A percentile compares a stretch with the other conserved stretches of the same genome.
phyloP scores from a whole-genome alignment of 2,329 filamentous ascomycete genomes.

The Neonectria faginata region DNA sequence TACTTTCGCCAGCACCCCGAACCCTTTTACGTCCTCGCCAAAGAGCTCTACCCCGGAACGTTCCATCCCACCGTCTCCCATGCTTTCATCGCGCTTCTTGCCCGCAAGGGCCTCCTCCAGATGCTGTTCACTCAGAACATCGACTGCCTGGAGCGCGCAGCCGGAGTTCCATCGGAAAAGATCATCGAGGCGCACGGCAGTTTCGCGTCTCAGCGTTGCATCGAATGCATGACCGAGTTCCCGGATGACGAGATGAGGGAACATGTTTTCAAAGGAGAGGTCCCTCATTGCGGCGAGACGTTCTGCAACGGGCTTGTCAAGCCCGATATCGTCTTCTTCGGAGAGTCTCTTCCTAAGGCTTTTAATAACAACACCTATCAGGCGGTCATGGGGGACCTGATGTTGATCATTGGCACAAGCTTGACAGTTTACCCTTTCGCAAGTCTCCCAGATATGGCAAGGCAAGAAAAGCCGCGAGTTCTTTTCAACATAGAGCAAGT shows the following conservation, averaged over 20 bases:
- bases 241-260: slow-evolving; percentile 79
- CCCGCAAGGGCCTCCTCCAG: slow-evolving; percentile 80
- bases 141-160: slow-evolving; percentile 89
- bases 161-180: slow-evolving; percentile 82
- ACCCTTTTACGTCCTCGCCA: slow-evolving; percentile 92
- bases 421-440: slow-evolving; percentile 91
- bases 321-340: slow-evolving; percentile 95
- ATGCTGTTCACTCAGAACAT: slow-evolving; percentile 99
- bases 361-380: slow-evolving; percentile 56
- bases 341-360: slow-evolving; percentile 69
- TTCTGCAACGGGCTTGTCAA: slow-evolving; percentile 85
- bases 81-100: slow-evolving; percentile 85
- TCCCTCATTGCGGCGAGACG: slow-evolving; percentile 74
- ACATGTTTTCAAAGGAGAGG: slow-evolving; percentile 73
- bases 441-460: slow-evolving; percentile 75
- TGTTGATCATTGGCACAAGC: slow-evolving; percentile 90
- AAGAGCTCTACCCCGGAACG: slow-evolving; percentile 90
- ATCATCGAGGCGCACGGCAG: slow-evolving; percentile 96
- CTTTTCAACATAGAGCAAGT: slow-evolving; percentile 90
- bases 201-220: slow-evolving; percentile 90
- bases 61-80: slow-evolving; percentile 92
- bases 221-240: slow-evolving; percentile 82
- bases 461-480: slow-evolving; percentile 75
- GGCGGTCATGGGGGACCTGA: slow-evolving; percentile 75
- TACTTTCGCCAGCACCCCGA: slow-evolving; percentile 88